Percentiles rank a stretch among this genome's conserved stretches.
These are phyloP conservation scores for Solidago caesia DNA, from an alignment of 129 eudicot species.

Conservation along the genomic window DNA sequence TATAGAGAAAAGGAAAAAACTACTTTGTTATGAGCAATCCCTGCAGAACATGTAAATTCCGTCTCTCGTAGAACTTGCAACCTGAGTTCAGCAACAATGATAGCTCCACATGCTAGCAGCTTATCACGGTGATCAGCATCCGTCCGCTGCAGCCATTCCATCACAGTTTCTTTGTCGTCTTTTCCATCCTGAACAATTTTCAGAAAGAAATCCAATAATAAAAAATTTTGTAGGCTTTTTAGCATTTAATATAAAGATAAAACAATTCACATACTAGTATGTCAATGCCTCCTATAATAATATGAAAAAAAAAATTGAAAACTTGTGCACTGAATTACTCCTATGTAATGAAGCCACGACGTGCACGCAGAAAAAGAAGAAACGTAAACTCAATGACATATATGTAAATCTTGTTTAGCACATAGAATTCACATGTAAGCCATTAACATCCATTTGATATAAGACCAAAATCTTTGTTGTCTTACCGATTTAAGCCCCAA, in stretches of 20 bases:
- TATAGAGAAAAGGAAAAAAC: neutral
- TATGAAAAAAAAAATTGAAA: neutral
- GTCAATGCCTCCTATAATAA: neutral
- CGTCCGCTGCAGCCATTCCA: conserved; percentile 53
- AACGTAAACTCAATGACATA: neutral
- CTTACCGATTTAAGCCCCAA: conserved; percentile 64
- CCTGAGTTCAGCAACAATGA: conserved; percentile 87
- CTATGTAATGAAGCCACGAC: neutral
- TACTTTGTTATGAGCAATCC: conserved; percentile 96
- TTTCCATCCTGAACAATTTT: conserved; percentile 40
- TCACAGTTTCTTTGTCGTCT: conserved; percentile 58
- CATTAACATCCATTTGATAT: neutral
- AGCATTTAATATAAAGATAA: neutral
- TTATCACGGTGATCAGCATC: conserved; percentile 86
- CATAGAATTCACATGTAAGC: neutral
- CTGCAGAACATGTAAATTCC: conserved; percentile 93
- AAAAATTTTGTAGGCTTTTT: neutral
- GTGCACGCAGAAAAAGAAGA: neutral
- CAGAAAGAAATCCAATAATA: conserved; percentile 6
- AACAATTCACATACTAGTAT: conserved; percentile 8
- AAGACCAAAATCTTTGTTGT: neutral
- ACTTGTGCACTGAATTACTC: neutral
- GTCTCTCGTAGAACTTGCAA: conserved; percentile 77
- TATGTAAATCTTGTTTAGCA: neutral
- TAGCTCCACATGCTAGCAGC: conserved; percentile 88